Base-by-base conservation (phyloP, 768 basidiomycete genomes). In the Mycena venus region DNA sequence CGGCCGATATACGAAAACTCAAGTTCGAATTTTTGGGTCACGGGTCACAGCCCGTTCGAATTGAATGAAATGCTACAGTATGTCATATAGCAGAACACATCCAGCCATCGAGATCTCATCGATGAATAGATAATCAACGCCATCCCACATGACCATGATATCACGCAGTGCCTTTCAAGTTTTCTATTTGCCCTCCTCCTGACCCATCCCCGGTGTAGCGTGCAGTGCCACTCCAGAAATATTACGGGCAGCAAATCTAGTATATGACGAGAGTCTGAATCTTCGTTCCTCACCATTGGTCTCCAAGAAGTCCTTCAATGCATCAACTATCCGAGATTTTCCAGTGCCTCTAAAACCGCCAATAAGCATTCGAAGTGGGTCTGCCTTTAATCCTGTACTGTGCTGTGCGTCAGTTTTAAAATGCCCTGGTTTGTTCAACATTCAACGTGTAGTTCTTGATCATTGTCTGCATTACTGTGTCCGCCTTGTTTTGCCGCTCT, bases 261-360 rank as follows among this genome's bases (percentile, higher is more conserved):
- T 55, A 8, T 29, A 55, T 4, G 53, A 55, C 6, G 53, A 29
- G 4, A 55, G 10, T 19, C 53, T 9, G 17, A 55, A 55, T 3
- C 53, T 11, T 17, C 53, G 9, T 7, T 29, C 14, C 17, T 55
- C 12, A 2, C 27, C 29, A 4, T 15, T 10, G 8, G 8, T 14
- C 23, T 25, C 29, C 7, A 55, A 55, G 15, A 55, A 55, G 2
- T 55, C 53, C 12, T 55, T 11, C 2, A 55, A 31, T 6, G 53
- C 53, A 31, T 55, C 29, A 15, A 55, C 31, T 2, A 55, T 29
- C 6, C 53, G 53, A 1, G 53, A 55, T 31, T 55, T 55, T 2
- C 88, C 87, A 4, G 87, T 88, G 0, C 87, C 87, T 12, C 84
- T 86, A 0, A 85, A 60, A 0, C 87, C 87, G 1, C 75, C 79